phyloP scores from a whole-genome alignment of 1,284 basidiomycete species.

The Malassezia yamatoensis region DNA sequence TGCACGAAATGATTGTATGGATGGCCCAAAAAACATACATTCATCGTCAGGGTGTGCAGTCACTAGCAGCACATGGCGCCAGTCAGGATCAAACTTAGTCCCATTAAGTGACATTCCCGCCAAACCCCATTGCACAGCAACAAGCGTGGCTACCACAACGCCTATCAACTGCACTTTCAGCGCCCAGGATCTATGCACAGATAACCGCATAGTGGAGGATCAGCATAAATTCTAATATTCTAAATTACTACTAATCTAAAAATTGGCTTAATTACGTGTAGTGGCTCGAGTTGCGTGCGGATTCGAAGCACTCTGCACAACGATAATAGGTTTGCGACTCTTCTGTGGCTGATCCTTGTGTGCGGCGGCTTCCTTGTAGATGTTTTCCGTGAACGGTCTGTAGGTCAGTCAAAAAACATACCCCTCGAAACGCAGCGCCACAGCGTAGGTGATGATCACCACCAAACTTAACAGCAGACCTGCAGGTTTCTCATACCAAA shows the following conservation, averaged over 20 bases:
- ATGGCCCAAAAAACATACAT: constrained; percentile 80
- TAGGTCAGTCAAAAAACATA: constrained; percentile 5
- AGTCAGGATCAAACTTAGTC: not conserved
- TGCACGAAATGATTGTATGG: constrained; percentile 55
- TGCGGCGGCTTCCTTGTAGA: constrained; percentile 39
- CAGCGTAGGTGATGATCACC: constrained; percentile 34
- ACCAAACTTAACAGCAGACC: constrained; percentile 41
- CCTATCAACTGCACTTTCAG: not conserved
- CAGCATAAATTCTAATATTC: not conserved
- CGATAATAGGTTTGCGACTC: not conserved
- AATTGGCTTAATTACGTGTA: not conserved
- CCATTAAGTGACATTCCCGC: not conserved
- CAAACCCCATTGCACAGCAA: not conserved
- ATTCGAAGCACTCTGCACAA: not conserved
- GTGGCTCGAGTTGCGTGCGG: constrained; percentile 25
- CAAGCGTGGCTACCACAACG: not conserved
- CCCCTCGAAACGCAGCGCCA: constrained; percentile 43
- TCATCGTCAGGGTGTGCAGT: constrained; percentile 88
- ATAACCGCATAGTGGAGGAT: not conserved
- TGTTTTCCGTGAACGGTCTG: constrained; percentile 40
- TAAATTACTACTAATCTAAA: not conserved
- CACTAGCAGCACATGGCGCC: constrained; percentile 54
- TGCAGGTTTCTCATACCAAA: constrained; percentile 43
- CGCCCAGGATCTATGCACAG: not conserved
- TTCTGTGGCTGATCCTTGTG: constrained; percentile 23